These are phyloP conservation scores for Tricholomella constricta DNA, from an alignment of 768 basidiomycete genomes.

Conservation along the genomic window DNA sequence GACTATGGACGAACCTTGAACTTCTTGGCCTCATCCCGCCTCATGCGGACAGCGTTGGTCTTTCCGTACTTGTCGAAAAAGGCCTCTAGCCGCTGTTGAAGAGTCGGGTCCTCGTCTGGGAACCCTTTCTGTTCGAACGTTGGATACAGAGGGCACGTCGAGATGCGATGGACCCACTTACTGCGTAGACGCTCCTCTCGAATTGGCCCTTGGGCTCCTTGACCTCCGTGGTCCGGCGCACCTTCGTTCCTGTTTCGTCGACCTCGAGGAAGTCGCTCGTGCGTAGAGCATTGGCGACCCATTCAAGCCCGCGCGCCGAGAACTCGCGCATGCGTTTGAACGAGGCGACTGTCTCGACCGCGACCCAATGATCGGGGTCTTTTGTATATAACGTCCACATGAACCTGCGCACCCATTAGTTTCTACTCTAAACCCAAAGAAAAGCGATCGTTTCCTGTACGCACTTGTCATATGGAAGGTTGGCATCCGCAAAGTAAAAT, in stretches of 20 bases:
- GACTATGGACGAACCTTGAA: slow-evolving; percentile 75
- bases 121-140: slow-evolving; percentile 78
- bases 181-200: slow-evolving; percentile 86
- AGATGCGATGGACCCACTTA: slow-evolving; percentile 40
- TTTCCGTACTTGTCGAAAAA: slow-evolving; percentile 80
- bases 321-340: slow-evolving; percentile 95
- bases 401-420: slow-evolving; percentile 53
- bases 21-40: slow-evolving; percentile 78
- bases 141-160: too few relatives aligned
- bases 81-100: slow-evolving; percentile 74
- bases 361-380: slow-evolving; percentile 86
- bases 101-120: slow-evolving; percentile 58
- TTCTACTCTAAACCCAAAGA: not conserved
- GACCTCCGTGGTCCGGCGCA: slow-evolving; percentile 74
- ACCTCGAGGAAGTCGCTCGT: slow-evolving; percentile 64
- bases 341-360: slow-evolving; percentile 81
- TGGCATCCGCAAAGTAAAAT: slow-evolving; percentile 97
- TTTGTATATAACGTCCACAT: slow-evolving; percentile 92
- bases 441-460: slow-evolving; percentile 14
- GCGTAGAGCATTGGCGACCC: slow-evolving; percentile 71
- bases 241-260: slow-evolving; percentile 68
- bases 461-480: slow-evolving; percentile 88
- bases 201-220: slow-evolving; percentile 78
- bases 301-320: slow-evolving; percentile 57
- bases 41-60: slow-evolving; percentile 84